These are phyloP conservation scores for Nicotiana tabacum DNA, from an alignment of 257 asterid species.

Conservation along the genomic window DNA sequence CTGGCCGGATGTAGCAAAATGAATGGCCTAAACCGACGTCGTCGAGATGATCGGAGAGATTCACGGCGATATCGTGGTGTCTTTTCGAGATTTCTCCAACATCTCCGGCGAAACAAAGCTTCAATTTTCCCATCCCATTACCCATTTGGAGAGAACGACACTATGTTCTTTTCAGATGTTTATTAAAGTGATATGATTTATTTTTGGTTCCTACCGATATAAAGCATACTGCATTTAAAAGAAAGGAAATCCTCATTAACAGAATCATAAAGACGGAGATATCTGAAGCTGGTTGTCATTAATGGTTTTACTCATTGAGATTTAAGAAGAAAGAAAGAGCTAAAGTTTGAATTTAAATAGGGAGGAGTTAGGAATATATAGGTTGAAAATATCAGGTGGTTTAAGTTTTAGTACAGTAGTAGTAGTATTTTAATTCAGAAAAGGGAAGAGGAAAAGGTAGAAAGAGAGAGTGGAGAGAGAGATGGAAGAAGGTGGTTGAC, in stretches of 20 bases:
- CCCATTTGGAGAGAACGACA: slow-evolving; percentile 37
- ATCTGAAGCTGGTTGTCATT: neutral
- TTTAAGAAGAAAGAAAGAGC: neutral
- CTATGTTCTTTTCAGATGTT: neutral
- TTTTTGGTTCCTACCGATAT: neutral
- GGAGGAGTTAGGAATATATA: too few relatives aligned
- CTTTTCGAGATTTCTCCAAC: slow-evolving; percentile 73
- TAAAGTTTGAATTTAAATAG: neutral
- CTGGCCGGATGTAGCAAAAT: slow-evolving; percentile 69
- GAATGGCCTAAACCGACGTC: slow-evolving; percentile 73
- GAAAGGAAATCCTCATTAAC: neutral
- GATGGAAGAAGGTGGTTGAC: neutral
- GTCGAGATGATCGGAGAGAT: slow-evolving; percentile 45
- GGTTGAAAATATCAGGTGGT: neutral
- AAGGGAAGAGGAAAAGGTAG: neutral
- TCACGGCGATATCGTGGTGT: slow-evolving; percentile 38
- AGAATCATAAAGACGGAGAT: neutral
- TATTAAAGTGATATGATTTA: neutral
- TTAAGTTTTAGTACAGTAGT: neutral
- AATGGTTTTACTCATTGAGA: neutral
- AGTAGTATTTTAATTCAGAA: neutral
- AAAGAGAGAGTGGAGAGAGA: too few relatives aligned
- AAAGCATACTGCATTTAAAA: neutral
- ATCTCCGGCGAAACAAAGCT: slow-evolving; percentile 61
- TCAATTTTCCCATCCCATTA: slow-evolving; percentile 53